Evolutionary conservation across 2,329 filamentous ascomycete species (phyloP).

Genomic region (Ascosphaera pollenicola): DNA sequence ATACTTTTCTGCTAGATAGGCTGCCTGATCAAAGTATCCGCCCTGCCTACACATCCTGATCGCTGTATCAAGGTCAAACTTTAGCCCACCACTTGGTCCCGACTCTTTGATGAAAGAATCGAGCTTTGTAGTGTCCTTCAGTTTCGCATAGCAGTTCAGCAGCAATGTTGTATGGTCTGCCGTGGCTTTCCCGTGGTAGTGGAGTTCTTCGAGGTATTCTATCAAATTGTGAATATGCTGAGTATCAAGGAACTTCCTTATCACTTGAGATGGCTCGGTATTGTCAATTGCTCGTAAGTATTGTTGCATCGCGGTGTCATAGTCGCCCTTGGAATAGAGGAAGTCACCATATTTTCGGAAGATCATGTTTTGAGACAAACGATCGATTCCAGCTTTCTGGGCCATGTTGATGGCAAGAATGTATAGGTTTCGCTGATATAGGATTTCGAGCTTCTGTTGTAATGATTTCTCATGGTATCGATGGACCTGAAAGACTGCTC

Average conservation of each 20-base stretch:
- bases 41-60: constrained; percentile 96
- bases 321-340: constrained; percentile 84
- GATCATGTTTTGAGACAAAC: constrained; percentile 68
- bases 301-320: constrained; percentile 97
- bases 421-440: constrained; percentile 88
- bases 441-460: constrained; percentile 73
- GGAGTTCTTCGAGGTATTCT: constrained; percentile 86
- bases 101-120: constrained; percentile 94
- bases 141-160: constrained; percentile 90
- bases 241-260: constrained; percentile 91
- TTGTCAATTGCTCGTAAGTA: constrained; percentile 92
- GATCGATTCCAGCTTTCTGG: constrained; percentile 65
- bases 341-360: constrained; percentile 88
- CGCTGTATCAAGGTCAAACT: constrained; percentile 91
- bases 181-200: constrained; percentile 81
- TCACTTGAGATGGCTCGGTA: constrained; percentile 89
- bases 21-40: constrained; percentile 90
- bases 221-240: constrained; percentile 96
- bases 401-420: constrained; percentile 80
- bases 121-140: constrained; percentile 91
- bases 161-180: constrained; percentile 88
- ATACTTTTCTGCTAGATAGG: constrained; percentile 84
- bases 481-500: constrained; percentile 37
- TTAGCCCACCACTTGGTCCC: constrained; percentile 44
- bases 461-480: constrained; percentile 80